Base-by-base conservation (phyloP, 2,329 filamentous ascomycete species). In the Phialophora macrospora region DNA sequence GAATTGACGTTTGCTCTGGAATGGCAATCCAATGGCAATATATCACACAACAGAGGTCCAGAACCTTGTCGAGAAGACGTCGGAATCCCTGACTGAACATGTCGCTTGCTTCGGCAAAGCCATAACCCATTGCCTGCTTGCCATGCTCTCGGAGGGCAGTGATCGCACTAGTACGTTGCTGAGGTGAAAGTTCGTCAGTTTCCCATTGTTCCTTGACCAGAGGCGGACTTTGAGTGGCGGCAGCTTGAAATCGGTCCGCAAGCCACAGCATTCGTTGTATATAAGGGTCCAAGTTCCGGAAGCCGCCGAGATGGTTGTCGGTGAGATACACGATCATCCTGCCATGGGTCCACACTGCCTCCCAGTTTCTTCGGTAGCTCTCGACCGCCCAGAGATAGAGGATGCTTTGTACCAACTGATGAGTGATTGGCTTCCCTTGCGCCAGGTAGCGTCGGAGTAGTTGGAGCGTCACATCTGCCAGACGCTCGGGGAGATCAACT, bases 331-430 rank as follows among this genome's bases (percentile, higher is more conserved):
- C 49, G 48, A 62, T 59, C 64, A 66, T 66, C 14, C 60, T 63
- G 8, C 60, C 55, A 46, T 66, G 64, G 26, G 51, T 63, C 44
- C 44, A n/a, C 4, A 66, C 64, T 2, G 54, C 64, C 4, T 63
- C 61, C 65, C 65, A 67, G 44, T 67, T 67, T 48, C 65, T 49
- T n/a, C 61, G 61, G 30, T 67, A 67, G 54, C 65, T 67, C 56
- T 67, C 65, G 20, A 67, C 22, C 8, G 65, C 61, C 65, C 65
- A 67, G 32, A 67, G 51, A 46, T 64, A 64, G 8, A 67, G 51
- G 11, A 67, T 67, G 51, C 61, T 67, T 54, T 67, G 65, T 6
- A 67, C 41, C 51, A 67, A 44, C 52, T 67, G 49, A 26, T 67
- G 61, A 9, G 61, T 64, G 22, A 67, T 62, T 20, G 65, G 56